Conservation (phyloP, 2,329 filamentous ascomycete species). For the Trichophaea hybrida region DNA sequence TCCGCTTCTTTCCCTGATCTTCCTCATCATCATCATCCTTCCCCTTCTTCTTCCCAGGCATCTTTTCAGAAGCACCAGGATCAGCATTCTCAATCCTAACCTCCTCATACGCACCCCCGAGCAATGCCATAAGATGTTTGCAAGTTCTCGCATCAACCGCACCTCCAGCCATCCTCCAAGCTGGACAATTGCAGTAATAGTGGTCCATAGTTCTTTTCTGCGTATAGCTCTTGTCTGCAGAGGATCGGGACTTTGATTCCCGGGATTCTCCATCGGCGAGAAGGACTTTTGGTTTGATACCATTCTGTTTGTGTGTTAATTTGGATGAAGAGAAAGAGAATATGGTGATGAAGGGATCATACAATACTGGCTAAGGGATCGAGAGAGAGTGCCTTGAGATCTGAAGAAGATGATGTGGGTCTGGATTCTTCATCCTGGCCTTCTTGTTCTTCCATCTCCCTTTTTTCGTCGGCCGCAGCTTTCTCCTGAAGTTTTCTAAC, state of each 20-base stretch:
- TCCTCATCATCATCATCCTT: conserved; percentile 5
- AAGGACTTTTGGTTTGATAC: conserved; percentile 21
- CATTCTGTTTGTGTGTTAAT: conserved; percentile 12
- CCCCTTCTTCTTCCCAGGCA: not conserved
- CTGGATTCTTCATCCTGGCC: not conserved
- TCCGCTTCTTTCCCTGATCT: not conserved
- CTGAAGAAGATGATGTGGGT: not conserved
- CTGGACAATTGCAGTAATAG: too few relatives aligned
- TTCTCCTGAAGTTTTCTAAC: too few relatives aligned
- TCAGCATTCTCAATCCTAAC: conserved; percentile 19
- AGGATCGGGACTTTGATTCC: too few relatives aligned
- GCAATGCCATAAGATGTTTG: conserved; percentile 22
- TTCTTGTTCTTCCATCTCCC: not conserved
- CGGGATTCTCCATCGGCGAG: conserved; percentile 19
- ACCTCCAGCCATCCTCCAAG: too few relatives aligned
- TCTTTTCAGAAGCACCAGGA: not conserved
- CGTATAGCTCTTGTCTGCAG: too few relatives aligned
- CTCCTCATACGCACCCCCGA: conserved; percentile 24
- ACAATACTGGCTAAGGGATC: not conserved
- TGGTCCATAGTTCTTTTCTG: too few relatives aligned
- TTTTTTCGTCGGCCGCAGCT: not conserved
- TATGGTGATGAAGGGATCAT: not conserved
- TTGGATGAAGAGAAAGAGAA: not conserved
- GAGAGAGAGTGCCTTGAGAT: not conserved
- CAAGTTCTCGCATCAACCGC: conserved; percentile 21